Evolutionary conservation across 2,329 filamentous ascomycete species (phyloP), one percentile per base, ranked within the genome.

Genomic region (Parastagonospora avenae): DNA sequence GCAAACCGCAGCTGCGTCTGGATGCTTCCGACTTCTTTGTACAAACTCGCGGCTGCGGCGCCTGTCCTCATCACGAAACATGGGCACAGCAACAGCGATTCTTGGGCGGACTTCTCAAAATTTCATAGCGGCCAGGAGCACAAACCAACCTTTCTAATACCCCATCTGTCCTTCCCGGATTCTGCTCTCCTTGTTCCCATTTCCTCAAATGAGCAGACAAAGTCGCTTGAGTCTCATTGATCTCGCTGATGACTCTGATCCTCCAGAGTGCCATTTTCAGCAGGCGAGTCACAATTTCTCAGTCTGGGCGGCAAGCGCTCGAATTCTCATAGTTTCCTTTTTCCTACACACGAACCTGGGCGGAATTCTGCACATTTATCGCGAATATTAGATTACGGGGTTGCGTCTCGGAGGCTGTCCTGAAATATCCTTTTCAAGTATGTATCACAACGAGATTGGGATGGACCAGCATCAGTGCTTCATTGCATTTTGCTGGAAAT

Each of bases 331-430:
- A 45, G 54, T 39, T 55, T 51, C 50, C 45, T 35, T 47, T 45
- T 52, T 32, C 42, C 45, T 46, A 44, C 47, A 53, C 37, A 57
- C 53, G 53, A 62, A 60, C 61, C 41, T 61, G 62, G 62, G 60
- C 53, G 62, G 62, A 49, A 50, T 49, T 57, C 46, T 64, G 59
- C 57, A 53, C 30, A 27, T 61, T 61, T 62, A 49, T 59, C 43
- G 60, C 59, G 53, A 55, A 48, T 42, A 58, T 49, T 65, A 65
- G 62, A 65, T 53, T 46, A 39, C 51, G 57, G 62, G 60, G 36
- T 57, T 64, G 62, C 62, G 59, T 65, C 61, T 43, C 48, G 62
- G 62, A 59, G 60, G 58, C 60, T 62, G 55, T 55, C 55, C 37
- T 56, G 59, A 54, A 58, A 55, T 41, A 19, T 31, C n/a, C 24